Conservation (phyloP, 208 protist species). For the Acanthamoeba lenticulata region DNA sequence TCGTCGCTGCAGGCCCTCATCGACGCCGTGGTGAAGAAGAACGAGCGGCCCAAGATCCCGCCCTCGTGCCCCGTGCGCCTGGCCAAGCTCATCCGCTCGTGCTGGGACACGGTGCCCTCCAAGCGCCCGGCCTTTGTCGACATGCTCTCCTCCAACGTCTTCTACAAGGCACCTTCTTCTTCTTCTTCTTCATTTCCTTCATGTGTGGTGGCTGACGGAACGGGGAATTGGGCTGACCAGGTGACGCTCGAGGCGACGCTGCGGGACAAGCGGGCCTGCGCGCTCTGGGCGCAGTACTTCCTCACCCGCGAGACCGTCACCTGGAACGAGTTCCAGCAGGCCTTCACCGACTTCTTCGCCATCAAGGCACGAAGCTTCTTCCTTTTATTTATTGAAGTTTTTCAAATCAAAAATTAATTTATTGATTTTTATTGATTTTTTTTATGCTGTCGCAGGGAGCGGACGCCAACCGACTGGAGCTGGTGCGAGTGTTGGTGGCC, state of each 20-base stretch:
- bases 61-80: not conserved
- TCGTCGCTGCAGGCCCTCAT: conserved; percentile 12
- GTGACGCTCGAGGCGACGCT: conserved; percentile 2
- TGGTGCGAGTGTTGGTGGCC: not conserved
- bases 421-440: not conserved
- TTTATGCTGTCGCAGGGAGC: not conserved
- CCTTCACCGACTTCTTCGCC: conserved; percentile 11
- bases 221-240: not conserved
- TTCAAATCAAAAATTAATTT: not conserved
- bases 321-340: conserved; percentile 32
- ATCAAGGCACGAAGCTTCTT: not conserved
- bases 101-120: conserved; percentile 58
- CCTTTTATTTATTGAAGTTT: not conserved
- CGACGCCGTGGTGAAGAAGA: conserved; percentile 37
- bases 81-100: conserved; percentile 1
- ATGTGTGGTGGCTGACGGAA: not conserved
- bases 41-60: conserved; percentile 28
- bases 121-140: conserved; percentile 57
- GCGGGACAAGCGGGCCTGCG: not conserved
- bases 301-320: not conserved
- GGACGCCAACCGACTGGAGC: conserved; percentile 3
- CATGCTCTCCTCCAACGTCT: conserved; percentile 5
- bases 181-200: too few relatives aligned
- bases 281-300: conserved; percentile 15
- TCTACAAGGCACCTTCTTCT: not conserved